Percentiles rank a stretch among this genome's conserved stretches.
Conservation (phyloP, 1,284 basidiomycete genomes). For the Leccinum subrobustum region DNA sequence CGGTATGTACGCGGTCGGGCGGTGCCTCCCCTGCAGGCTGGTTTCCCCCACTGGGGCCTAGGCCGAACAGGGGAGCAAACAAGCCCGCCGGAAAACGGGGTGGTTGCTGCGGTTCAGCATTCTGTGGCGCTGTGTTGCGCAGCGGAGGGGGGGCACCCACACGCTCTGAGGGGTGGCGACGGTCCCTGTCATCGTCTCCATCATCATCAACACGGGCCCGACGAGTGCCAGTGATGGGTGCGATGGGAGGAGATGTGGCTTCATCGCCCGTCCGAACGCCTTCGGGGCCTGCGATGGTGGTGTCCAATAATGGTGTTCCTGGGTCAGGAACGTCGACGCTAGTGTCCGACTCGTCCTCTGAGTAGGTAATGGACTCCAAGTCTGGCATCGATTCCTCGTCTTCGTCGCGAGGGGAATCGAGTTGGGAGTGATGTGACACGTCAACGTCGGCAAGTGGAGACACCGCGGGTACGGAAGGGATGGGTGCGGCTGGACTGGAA, state of each 20-base stretch:
- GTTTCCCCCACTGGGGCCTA: conserved; percentile 10
- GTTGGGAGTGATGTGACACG: conserved; percentile 8
- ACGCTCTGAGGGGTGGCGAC: conserved; percentile 59
- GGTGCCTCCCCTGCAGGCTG: conserved; percentile 15
- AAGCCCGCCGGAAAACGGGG: conserved; percentile 18
- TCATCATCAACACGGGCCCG: conserved; percentile 55
- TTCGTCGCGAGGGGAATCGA: conserved; percentile 19
- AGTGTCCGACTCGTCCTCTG: conserved; percentile 27
- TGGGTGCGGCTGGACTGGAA: conserved; percentile 1
- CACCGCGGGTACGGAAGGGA: conserved; percentile 1
- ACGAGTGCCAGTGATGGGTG: conserved; percentile 34
- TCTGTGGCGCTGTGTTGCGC: conserved; percentile 15
- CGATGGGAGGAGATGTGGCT: conserved; percentile 23
- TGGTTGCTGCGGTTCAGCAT: conserved; percentile 18
- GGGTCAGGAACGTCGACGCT: conserved; percentile 28
- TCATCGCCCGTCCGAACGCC: conserved; percentile 33
- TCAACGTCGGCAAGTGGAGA: conserved; percentile 5
- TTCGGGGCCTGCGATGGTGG: conserved; percentile 34
- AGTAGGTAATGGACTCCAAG: conserved; percentile 40
- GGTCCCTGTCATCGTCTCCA: conserved; percentile 52
- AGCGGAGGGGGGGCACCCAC: conserved; percentile 18
- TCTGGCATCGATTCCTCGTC: conserved; percentile 41
- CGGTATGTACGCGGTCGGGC: conserved; percentile 26
- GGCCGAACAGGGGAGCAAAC: conserved; percentile 30
- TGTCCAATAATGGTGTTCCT: conserved; percentile 18